Evolutionary conservation across 768 basidiomycete species (phyloP), one percentile per base, ranked within the genome.

Genomic region (Mycena vitilis): DNA sequence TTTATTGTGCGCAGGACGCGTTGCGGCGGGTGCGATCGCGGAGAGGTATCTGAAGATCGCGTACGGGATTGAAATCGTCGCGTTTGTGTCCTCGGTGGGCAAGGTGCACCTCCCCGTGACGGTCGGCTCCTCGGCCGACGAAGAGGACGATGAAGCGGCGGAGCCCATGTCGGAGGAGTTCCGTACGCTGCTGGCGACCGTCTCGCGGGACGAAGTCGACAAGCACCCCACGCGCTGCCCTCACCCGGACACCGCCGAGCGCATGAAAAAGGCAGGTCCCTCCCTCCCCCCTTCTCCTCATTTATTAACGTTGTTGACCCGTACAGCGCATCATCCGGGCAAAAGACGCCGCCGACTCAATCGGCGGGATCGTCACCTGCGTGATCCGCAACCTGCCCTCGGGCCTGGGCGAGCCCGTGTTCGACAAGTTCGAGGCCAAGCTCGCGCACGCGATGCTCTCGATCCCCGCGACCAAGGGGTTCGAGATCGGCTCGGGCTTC

Each of bases 381-480:
- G 94, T 99, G 45, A 93, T 99, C 73, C 93, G 97, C 51, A 90
- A 91, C 63, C 89, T 92, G 2, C 98, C 98, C 53, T 82, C 91
- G 22, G 98, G 98, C 10, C 88, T 99, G 36, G 98, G 98, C 57
- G 98, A 99, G 79, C 98, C 98, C 60, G 93, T 95, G 58, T 99
- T 99, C 80, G 96, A 99, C 87, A 99, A 99, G 81, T 92, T 99
- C 78, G 97, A 98, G 80, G 98, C 98, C 22, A 88, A 88, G 70
- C 90, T 99, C 68, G 97, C 88, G 15, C 98, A 99, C 77, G 98
- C 98, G 10, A 99, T 99, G 97, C 88, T 99, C 60, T 98, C 96
- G 62, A 98, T 99, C 76, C 98, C 98, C 34, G 97, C 98, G 20
- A 99, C 98, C 62, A 99, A 99, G 77, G 95, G 90, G 8, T 99